Evolutionary conservation across 1,139 yeast species (phyloP), one percentile per base, ranked within the genome.

Genomic region (Schwanniomyces etchellsii): DNA sequence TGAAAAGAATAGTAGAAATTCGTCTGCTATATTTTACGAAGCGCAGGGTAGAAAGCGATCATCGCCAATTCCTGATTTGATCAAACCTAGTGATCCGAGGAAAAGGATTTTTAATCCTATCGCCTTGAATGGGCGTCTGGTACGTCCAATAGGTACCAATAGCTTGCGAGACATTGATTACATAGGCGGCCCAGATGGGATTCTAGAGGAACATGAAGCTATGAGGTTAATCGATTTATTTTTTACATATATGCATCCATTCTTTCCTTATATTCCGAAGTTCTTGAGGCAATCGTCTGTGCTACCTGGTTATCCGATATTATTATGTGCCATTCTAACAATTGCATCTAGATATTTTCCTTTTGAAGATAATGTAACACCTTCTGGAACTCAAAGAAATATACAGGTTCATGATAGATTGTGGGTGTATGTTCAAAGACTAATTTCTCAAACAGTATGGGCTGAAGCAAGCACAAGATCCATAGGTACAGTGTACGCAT

Each of bases 391-490:
- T n/a, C 21, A 7, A 7, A 55, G 76, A 28, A 69, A 78, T 47
- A 64, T 80, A 16, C 80, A 73, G 42, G 69, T 80, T 5, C 96
- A 88, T 50, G 88, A 81, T 43, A 67, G 80, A 34, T 57, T 88
- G 29, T 86, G 96, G 96, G 70, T 79, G 16, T 77, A 82, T 48
- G 86, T 89, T 33, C 96, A 88, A 56, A 57, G 80, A 39, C 63
- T 86, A 35, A 80, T 88, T 28, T 82, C 95, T 2, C 86, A 81
- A 50, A 81, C 95, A 0, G 91, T 86, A 4, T 88, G 96, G 96
- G 95, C 95, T 1, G 96, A 85, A 50, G 94, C 95, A 0, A 78
- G 88, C 36, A 82, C 95, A 4, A 62, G 96, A 39, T 81, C 93
- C 0, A 74, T 86, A 5, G 96, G 95, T 1, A 86, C 96, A 0